Percentiles rank a stretch among this genome's conserved stretches.
phyloP scores from a whole-genome alignment of 352 stramenopile genomes.

The Nothophytophthora sp. region DNA sequence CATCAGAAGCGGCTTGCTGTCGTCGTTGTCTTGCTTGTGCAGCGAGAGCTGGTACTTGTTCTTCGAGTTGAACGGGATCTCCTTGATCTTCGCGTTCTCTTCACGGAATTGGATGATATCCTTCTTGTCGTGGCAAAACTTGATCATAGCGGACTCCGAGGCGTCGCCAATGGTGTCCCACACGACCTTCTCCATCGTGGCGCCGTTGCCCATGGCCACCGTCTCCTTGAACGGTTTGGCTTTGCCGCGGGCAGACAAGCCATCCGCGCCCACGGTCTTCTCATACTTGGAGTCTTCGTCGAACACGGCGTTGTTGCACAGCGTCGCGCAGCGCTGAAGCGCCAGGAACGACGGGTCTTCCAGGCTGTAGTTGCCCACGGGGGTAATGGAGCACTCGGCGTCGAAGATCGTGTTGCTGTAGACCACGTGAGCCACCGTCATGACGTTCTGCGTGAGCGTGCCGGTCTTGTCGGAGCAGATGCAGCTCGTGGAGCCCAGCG shows the following conservation, averaged over 20 bases:
- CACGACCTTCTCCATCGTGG: conserved; percentile 46
- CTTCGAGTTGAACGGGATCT: conserved; percentile 86
- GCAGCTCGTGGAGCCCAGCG: conserved; percentile 89
- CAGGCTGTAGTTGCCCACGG: conserved; percentile 55
- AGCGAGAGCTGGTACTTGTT: conserved; percentile 89
- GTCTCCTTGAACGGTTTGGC: conserved; percentile 64
- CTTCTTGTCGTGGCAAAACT: conserved; percentile 84
- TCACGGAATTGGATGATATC: conserved; percentile 74
- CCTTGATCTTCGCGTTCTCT: conserved; percentile 76
- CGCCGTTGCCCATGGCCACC: conserved; percentile 38
- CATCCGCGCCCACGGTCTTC: conserved; percentile 46
- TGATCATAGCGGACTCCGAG: conserved; percentile 86
- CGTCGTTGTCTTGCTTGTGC: conserved; percentile 80
- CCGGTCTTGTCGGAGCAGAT: conserved; percentile 95
- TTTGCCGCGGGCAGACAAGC: conserved; percentile 42
- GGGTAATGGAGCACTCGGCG: conserved; percentile 75
- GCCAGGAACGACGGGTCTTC: conserved; percentile 49
- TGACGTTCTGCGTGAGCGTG: conserved; percentile 94
- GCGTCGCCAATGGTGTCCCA: conserved; percentile 79
- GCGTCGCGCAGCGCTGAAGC: conserved; percentile 82
- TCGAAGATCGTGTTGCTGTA: conserved; percentile 83
- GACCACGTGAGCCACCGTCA: conserved; percentile 90
- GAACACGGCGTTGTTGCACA: conserved; percentile 89
- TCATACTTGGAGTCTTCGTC: conserved; percentile 76
- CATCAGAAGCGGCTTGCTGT: conserved; percentile 58